Percentiles rank a stretch among this genome's conserved stretches.
Conservation (phyloP, 2,329 filamentous ascomycete genomes). For the Chaetoscypha palmicola region DNA sequence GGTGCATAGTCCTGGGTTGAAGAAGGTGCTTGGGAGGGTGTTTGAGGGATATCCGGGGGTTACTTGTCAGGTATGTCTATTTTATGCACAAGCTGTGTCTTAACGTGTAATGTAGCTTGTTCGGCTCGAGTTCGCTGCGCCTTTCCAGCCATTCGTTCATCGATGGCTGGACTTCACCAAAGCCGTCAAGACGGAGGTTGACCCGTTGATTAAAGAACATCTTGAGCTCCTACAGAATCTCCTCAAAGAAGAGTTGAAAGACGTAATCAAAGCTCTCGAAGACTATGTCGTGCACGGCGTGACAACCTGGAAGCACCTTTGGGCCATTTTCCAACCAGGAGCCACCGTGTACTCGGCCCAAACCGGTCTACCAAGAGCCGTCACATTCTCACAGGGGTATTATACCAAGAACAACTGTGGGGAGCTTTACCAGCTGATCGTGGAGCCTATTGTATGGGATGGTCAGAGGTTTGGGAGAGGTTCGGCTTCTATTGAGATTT, state of each 20-base stretch:
- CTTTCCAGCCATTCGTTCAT: conserved; percentile 59
- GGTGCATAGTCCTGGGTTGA: conserved; percentile 55
- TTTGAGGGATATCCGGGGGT: conserved; percentile 38
- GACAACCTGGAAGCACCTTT: conserved; percentile 45
- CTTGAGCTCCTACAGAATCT: conserved; percentile 40
- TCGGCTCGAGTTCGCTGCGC: conserved; percentile 52
- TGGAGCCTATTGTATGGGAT: conserved; percentile 39
- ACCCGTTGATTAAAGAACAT: conserved; percentile 40
- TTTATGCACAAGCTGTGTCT: neutral
- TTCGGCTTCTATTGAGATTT: neutral
- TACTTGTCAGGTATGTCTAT: conserved; percentile 34
- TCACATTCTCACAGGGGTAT: conserved; percentile 26
- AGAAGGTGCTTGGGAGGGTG: conserved; percentile 43
- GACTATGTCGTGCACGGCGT: conserved; percentile 48
- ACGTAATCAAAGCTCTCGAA: conserved; percentile 41
- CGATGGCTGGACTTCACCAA: conserved; percentile 48
- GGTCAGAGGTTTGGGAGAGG: conserved; percentile 38
- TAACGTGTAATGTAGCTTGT: conserved; percentile 40
- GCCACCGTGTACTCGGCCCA: conserved; percentile 36
- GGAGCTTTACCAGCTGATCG: conserved; percentile 18
- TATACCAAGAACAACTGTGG: conserved; percentile 28
- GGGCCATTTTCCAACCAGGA: conserved; percentile 47
- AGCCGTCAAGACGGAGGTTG: conserved; percentile 36
- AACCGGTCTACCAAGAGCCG: conserved; percentile 37
- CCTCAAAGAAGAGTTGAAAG: conserved; percentile 44